Evolutionary conservation across 2,329 filamentous ascomycete genomes (phyloP), one percentile per base, ranked within the genome.

Genomic region (Colletotrichum godetiae): DNA sequence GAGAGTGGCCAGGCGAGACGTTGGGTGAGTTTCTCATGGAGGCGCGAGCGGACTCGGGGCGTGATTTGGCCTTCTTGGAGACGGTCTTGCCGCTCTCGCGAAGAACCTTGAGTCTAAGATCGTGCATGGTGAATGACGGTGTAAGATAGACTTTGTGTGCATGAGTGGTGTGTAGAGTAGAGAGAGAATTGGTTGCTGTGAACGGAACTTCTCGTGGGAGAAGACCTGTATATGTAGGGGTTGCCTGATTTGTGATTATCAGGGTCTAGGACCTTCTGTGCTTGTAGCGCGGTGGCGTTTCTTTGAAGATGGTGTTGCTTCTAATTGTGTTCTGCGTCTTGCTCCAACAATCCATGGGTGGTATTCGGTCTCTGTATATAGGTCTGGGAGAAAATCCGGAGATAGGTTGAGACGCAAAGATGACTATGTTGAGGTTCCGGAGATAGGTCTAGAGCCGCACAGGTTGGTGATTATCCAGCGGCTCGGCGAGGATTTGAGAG

Each of bases 41-140:
- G n/a, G 86, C 87, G 35, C 88, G 85, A n/a, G 88, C 87, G 4
- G 87, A 88, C 74, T 88, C 88, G 55, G 86, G 86, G 73, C 87
- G 86, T 27, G 89, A 88, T 74, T 87, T 88, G 27, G 92, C 91
- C 81, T 94, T 94, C 78, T 88, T 88, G 59, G 93, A 94, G 42
- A 90, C 83, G 19, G 92, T 95, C 85, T 95, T 95, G 80, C 90
- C 89, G 84, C 90, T 91, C 83, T 92, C 91, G 74, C 88, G 85
- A 72, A 94, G 89, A 63, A 90, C 92, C 82, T 93, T 92, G 79
- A 93, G 92, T 77, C 91, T 86, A 68, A 89, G 85, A 78, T 92
- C 90, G 79, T 88, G 90, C 91, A 93, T 93, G 49, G 35, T 77
- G 65, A 19, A 49, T 27, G 59, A 60, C 37, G 8, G 27, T 37